Base-by-base conservation (phyloP, 495 filamentous ascomycete genomes). In the Clohesyomyces aquaticus region DNA sequence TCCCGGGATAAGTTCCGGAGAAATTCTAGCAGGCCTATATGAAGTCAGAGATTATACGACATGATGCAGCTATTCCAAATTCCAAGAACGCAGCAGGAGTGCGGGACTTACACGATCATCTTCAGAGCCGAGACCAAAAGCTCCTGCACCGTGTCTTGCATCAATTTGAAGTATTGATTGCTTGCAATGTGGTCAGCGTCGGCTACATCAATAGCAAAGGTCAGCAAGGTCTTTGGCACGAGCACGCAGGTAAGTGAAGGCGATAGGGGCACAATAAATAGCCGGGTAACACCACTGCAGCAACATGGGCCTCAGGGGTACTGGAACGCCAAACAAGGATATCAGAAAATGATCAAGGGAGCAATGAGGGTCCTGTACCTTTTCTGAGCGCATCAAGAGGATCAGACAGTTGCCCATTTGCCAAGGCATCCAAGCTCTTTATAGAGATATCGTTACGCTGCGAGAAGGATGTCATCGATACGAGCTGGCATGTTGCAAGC, bases 381-480 rank as follows among this genome's bases (percentile, higher is more conserved):
- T 14, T 38, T 14, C 6, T 38, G 14, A 38, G 32, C 6, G 6
- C 6, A 38, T 38, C 6, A 6, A 14, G 32, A 14, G 6, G 14
- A 38, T 6, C 32, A 38, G 32, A 38, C 14, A 14, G 32, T 14
- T 6, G 32, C 32, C 14, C 1, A 14, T 22, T 48, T 32, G 25
- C 10, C 4, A 65, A 29, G 8, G 21, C 54, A n/a, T 63, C 54
- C 19, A 63, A 23, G 18, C 55, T 61, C 50, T 64, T 42, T 19
- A 51, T 26, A 8, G 54, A 53, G 18, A 68, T n/a, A 29, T 68
- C 60, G n/a, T 61, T 43, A 2, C 64, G 55, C n/a, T 56, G 4
- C 0, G 50, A 49, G 41, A 68, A 64, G 0, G 35, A 1, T 21
- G 54, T 27, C 43, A 50, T 60, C 12, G 38, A 50, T 8, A 68